Base-by-base conservation (phyloP, 176 grass and related monocot species). In the Calamus simplicifolius region DNA sequence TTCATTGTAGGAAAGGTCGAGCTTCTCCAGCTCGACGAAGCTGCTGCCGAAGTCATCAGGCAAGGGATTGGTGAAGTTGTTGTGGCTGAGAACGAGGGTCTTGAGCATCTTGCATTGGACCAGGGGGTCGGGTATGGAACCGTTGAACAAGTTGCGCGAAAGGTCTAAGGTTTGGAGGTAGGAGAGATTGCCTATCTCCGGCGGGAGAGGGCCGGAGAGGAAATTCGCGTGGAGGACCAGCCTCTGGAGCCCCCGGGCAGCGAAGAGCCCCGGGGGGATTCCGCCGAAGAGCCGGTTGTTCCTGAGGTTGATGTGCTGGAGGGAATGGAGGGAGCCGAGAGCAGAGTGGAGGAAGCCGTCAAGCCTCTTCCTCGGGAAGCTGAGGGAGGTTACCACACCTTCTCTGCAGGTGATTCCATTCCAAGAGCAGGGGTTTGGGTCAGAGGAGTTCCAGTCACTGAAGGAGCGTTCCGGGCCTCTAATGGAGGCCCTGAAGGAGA, bases 151-250 rank as follows among this genome's bases (percentile, higher is more conserved):
- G 73, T 97, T 97, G 65, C 72, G 58, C 55, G 92, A 97, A 64
- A 97, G 72, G 71, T 97, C 86, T 51, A 97, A 64, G 68, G 76
- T 88, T 77, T 97, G 92, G 57, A 97, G 83, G 84, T 70, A 80
- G 13, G 72, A 51, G 49, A 97, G 83, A 59, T 14, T 74, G 2
- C 81, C 87, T 19, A 97, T 68, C 62, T 88, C 80, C 19, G 29
- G 19, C 23, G 92, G 87, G 23, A 97, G 21, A 3, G 78, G 69
- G 0, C 92, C 92, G 56, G 50, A 51, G 16, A 97, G 80, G 18
- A 67, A 89, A 79, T 97, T 97, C 2, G 75, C 87, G 61, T 75
- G 75, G 43, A 97, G 84, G 18, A 97, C 92, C 55, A 97, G 66
- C 69, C 86, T 91, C 78, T 85, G 87, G 25, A 66, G 63, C 50